Conservation (phyloP, 768 basidiomycete genomes). For the Saitozyma sp. region DNA sequence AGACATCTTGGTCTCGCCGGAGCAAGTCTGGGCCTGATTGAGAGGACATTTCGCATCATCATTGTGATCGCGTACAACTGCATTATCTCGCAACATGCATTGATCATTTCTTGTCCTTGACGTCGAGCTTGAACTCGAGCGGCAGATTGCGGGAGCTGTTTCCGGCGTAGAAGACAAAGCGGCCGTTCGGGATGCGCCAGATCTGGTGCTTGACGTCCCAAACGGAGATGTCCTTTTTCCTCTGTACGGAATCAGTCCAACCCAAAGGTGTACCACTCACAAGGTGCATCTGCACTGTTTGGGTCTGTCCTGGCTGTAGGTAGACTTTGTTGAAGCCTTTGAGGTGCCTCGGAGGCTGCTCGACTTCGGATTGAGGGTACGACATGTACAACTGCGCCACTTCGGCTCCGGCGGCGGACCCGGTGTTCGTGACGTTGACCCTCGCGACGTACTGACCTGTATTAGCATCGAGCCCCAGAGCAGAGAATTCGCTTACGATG, state of each 20-base stretch:
- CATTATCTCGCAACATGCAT: constrained; percentile 55
- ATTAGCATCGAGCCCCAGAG: constrained; percentile 1
- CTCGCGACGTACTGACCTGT: constrained; percentile 28
- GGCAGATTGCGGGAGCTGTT: constrained; percentile 35
- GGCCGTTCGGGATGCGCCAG: constrained; percentile 70
- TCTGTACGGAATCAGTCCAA: constrained; percentile 19
- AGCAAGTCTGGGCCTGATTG: constrained; percentile 47
- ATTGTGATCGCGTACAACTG: constrained; percentile 51
- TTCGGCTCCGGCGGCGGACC: constrained; percentile 47
- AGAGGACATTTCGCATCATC: too few relatives aligned
- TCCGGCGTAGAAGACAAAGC: constrained; percentile 65
- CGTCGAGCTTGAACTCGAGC: constrained; percentile 8
- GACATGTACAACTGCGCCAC: constrained; percentile 53
- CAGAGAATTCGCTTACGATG: constrained; percentile 27
- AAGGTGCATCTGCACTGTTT: constrained; percentile 41
- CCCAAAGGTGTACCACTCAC: constrained; percentile 18
- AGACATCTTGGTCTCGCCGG: constrained; percentile 52
- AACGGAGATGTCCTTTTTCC: constrained; percentile 54
- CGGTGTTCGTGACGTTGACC: constrained; percentile 52
- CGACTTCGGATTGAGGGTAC: constrained; percentile 37
- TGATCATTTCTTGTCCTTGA: constrained; percentile 5
- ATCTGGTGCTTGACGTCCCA: constrained; percentile 77
- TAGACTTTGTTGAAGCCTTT: constrained; percentile 50
- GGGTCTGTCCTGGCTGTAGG: constrained; percentile 35
- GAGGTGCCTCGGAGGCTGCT: constrained; percentile 49